Conservation (phyloP, 495 filamentous ascomycete genomes). For the Trichocladium antarcticum region DNA sequence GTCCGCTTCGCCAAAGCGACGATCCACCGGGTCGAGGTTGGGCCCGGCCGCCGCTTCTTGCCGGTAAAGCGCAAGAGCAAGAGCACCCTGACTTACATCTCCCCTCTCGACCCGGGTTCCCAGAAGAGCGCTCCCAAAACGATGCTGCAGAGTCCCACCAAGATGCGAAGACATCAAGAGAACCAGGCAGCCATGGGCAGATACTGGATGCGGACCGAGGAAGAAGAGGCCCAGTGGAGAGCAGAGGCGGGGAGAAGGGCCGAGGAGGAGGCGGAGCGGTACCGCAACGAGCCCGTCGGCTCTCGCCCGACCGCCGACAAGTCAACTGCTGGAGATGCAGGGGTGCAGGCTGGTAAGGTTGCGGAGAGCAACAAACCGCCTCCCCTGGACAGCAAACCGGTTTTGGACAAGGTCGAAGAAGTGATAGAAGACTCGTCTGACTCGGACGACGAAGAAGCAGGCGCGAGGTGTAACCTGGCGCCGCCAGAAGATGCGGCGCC, state of each 20-base stretch:
- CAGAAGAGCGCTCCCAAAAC: conserved; percentile 15
- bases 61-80: conserved; percentile 28
- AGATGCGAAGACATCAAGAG: conserved; percentile 24
- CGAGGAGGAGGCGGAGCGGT: conserved; percentile 22
- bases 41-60: conserved; percentile 21
- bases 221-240: conserved; percentile 25
- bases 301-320: not conserved
- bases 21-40: conserved; percentile 25
- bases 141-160: conserved; percentile 20
- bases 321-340: not conserved
- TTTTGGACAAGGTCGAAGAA: conserved; percentile 11
- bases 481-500: not conserved
- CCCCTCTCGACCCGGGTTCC: conserved; percentile 22
- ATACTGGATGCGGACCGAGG: conserved; percentile 27
- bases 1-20: conserved; percentile 28
- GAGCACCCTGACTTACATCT: conserved; percentile 27
- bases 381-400: conserved; percentile 1
- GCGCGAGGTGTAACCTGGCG: not conserved
- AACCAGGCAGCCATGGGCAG: conserved; percentile 28
- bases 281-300: conserved; percentile 22
- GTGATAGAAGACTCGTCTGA: conserved; percentile 10
- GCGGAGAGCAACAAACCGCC: conserved; percentile 9
- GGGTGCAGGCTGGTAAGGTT: not conserved
- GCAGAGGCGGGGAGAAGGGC: conserved; percentile 21
- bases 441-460: conserved; percentile 4